Evolutionary conservation across 495 filamentous ascomycete species (phyloP).

Genomic region (Oleoguttula mirabilis): DNA sequence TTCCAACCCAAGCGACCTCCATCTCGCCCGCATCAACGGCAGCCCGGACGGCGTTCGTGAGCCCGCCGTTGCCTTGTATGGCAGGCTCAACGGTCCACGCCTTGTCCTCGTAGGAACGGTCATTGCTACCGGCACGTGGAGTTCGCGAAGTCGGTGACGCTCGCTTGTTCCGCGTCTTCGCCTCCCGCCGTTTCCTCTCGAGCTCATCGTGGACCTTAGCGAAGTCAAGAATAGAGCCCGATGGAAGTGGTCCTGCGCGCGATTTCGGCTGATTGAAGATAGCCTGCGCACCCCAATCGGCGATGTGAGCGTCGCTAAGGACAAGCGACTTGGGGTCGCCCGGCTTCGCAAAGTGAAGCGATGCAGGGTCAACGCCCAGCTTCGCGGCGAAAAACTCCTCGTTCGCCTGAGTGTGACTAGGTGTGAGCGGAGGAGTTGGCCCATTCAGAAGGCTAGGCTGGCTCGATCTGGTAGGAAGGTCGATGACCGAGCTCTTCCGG

Average conservation of each 20-base stretch:
- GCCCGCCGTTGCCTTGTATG: conserved; percentile 80
- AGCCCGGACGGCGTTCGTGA: conserved; percentile 75
- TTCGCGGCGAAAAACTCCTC: conserved; percentile 45
- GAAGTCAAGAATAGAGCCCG: conserved; percentile 58
- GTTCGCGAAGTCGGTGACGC: conserved; percentile 17
- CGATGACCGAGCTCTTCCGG: conserved; percentile 25
- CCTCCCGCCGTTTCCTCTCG: conserved; percentile 23
- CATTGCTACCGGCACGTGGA: conserved; percentile 28
- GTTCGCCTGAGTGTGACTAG: conserved; percentile 49
- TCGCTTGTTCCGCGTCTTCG: conserved; percentile 15
- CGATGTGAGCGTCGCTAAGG: conserved; percentile 48
- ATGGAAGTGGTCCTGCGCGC: conserved; percentile 52
- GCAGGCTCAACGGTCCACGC: conserved; percentile 75
- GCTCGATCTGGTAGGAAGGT: conserved; percentile 30
- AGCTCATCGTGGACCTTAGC: conserved; percentile 36
- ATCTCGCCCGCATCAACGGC: conserved; percentile 51
- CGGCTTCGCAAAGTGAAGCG: conserved; percentile 32
- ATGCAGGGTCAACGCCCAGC: background rate
- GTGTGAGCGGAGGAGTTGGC: conserved; percentile 45
- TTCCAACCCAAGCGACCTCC: conserved; percentile 73
- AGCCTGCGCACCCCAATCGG: conserved; percentile 55
- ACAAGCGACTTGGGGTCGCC: conserved; percentile 33
- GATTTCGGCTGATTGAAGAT: conserved; percentile 64
- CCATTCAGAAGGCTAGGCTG: conserved; percentile 19
- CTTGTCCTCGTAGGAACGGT: conserved; percentile 52